phyloP scores from a whole-genome alignment of 2,329 filamentous ascomycete species.

The Alternaria sp. region DNA sequence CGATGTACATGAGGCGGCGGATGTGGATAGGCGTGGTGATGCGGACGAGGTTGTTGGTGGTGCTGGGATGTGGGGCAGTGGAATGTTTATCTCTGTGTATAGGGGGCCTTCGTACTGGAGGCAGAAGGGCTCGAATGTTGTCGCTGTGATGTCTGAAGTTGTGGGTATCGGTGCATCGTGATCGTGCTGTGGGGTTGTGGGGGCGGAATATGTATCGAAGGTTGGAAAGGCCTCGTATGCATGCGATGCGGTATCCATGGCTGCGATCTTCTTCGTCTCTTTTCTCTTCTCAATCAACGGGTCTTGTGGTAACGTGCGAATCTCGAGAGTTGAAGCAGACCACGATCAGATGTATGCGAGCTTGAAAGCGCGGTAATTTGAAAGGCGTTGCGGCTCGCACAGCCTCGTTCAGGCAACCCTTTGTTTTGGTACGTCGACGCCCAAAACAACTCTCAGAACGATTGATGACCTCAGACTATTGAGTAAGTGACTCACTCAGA shows the following conservation, averaged over 20 bases:
- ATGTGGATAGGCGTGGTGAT: not conserved
- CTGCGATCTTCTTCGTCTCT: not conserved
- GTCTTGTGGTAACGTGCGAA: rapidly evolving
- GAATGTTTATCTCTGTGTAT: constrained; percentile 48
- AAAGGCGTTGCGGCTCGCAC: constrained; percentile 4
- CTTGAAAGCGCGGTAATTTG: not conserved
- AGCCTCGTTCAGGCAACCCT: constrained; percentile 18
- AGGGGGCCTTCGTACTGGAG: constrained; percentile 34
- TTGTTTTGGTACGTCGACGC: not conserved
- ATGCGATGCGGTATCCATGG: constrained; percentile 1
- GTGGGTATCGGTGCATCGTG: not conserved
- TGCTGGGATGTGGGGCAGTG: constrained; percentile 34
- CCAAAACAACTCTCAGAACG: not conserved
- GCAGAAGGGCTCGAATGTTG: not conserved
- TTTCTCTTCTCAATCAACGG: not conserved
- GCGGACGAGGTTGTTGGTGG: not conserved
- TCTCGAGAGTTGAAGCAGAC: not conserved
- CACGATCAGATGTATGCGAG: not conserved
- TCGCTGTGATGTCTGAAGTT: not conserved
- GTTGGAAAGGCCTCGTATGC: constrained; percentile 4
- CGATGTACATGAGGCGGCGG: not conserved
- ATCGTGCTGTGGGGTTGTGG: constrained; percentile 10
- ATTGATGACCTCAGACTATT: not conserved
- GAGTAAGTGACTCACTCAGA: not conserved
- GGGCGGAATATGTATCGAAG: constrained; percentile 1